phyloP scores from a whole-genome alignment of 2,329 filamentous ascomycete species.

The Claviceps humidiphila region DNA sequence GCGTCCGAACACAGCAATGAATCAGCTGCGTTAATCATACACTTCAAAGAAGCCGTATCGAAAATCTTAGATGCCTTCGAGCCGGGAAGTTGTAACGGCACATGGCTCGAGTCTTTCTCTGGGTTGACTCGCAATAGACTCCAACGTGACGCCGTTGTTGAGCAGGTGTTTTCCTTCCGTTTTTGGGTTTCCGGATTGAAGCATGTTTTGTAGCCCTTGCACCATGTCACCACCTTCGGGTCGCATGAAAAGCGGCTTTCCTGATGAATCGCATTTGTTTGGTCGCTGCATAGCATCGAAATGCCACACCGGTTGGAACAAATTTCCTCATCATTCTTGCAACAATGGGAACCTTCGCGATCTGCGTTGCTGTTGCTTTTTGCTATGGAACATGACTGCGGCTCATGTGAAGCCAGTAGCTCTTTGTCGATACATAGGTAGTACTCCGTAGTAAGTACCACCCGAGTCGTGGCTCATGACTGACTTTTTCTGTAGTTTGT shows the following conservation, averaged over 20 bases:
- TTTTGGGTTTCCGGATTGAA: too few relatives aligned
- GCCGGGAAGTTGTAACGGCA: too few relatives aligned
- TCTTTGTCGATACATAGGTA: not conserved
- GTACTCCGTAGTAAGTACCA: not conserved
- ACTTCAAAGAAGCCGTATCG: too few relatives aligned
- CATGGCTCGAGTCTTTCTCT: too few relatives aligned
- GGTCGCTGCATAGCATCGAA: not conserved
- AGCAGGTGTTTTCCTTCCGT: too few relatives aligned
- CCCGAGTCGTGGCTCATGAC: not conserved
- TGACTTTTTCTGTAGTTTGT: not conserved
- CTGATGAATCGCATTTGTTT: not conserved
- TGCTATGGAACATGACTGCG: not conserved
- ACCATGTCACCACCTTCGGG: not conserved
- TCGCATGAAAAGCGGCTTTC: not conserved
- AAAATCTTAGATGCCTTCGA: too few relatives aligned
- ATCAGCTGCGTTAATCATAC: too few relatives aligned
- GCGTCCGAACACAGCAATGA: too few relatives aligned
- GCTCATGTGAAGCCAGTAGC: not conserved
- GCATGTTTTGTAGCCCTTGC: not conserved
- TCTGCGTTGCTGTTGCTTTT: not conserved
- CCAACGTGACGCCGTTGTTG: too few relatives aligned
- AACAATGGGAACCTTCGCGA: too few relatives aligned
- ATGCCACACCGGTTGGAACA: not conserved
- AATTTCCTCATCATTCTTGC: too few relatives aligned
- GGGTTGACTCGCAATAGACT: too few relatives aligned